phyloP scores from a whole-genome alignment of 2,329 filamentous ascomycete genomes.

The Talaromyces sp. region DNA sequence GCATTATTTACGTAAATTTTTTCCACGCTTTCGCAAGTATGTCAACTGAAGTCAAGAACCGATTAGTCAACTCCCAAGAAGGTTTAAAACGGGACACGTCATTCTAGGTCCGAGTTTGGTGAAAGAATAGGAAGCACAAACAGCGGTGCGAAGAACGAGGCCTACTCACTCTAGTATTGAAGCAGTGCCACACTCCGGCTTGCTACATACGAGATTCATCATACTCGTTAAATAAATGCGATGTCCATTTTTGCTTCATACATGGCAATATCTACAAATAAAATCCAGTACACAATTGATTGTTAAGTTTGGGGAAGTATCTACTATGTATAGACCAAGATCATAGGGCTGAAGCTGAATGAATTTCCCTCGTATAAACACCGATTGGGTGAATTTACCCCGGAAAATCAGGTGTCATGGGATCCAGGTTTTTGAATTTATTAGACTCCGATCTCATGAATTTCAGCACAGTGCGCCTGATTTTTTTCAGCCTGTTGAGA shows the following conservation, averaged over 20 bases:
- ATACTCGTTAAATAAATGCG: background rate
- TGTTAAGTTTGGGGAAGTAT: background rate
- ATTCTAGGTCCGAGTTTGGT: background rate
- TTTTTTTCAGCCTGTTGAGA: background rate
- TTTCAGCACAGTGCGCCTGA: background rate
- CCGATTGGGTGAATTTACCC: background rate
- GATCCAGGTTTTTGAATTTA: background rate
- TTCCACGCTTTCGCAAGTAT: too few species aligned
- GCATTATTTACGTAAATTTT: background rate
- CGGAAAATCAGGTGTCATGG: background rate
- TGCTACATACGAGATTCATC: background rate
- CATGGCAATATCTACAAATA: background rate
- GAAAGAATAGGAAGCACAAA: background rate
- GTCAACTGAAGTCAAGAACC: background rate
- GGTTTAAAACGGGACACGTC: too few species aligned
- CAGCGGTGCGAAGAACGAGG: background rate
- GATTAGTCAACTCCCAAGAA: background rate
- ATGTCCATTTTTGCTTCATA: background rate
- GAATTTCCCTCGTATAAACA: background rate
- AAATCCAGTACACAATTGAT: background rate
- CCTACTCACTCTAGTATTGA: background rate
- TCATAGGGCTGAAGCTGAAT: conserved; percentile 3
- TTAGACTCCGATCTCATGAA: conserved; percentile 1
- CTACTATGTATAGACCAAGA: background rate
- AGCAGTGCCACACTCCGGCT: background rate